Evolutionary conservation across 352 stramenopile genomes (phyloP), one percentile per base, ranked within the genome.

Genomic region (Phytophthora chlamydospora): DNA sequence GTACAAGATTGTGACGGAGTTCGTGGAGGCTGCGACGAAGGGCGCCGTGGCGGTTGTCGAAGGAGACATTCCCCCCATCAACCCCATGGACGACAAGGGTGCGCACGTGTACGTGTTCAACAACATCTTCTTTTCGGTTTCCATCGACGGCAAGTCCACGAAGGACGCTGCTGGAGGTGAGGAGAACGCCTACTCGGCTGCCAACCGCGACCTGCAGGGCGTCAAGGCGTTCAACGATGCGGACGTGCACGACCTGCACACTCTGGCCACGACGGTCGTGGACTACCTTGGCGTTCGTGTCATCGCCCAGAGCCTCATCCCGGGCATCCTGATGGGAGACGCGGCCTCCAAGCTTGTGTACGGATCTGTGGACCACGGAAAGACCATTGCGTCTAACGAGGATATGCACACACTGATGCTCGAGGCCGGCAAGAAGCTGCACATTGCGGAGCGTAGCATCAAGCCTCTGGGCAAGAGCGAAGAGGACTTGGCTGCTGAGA

Each of bases 91-190:
- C 68, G 80, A 91, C 19, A 73, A 78, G 14, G 93, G 84, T 32
- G 88, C 94, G 21, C 94, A 98, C 66, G 95, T 98, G 31, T 99
- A 97, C 69, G 86, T 99, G 44, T 98, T 98, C 77, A 98, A 99
- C 78, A 98, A 98, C 69, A 98, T 98, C 57, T 99, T 99, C 76
- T 98, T 98, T 67, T 98, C 92, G 24, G 75, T 96, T 17, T 96
- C 91, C 7, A 76, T 97, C 17, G 90, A 98, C 54, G 85, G 88
- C 19, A 88, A 68, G 0, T 57, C 63, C 12, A 72, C 67, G 1
- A 94, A 93, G 73, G 84, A 96, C 49, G 69, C 79, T 10, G 73
- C 69, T 34, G 73, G 71, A 40, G 68, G 68, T 10, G 89, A 95
- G 51, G 88, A 96, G 32, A 89, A 88, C 11, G 83, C 86, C 29